These are phyloP conservation scores for Nannizzia gypsea DNA, from an alignment of 2,329 filamentous ascomycete genomes.

Conservation along the genomic window DNA sequence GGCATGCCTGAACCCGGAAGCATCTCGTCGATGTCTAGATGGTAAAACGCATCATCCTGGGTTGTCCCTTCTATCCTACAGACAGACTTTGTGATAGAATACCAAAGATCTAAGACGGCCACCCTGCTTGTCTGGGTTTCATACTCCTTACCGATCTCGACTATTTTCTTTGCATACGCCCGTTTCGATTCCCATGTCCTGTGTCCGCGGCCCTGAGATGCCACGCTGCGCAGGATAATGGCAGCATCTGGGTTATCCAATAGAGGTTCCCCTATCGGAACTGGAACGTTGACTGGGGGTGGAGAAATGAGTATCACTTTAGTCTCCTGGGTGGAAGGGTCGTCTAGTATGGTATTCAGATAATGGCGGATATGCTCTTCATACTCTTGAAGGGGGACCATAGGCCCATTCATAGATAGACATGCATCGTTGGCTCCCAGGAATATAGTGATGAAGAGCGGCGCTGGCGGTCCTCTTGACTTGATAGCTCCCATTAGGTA, in stretches of 20 bases:
- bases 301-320: slow-evolving; percentile 30
- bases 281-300: slow-evolving; percentile 25
- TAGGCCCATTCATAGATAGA: slow-evolving; percentile 17
- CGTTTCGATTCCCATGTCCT: slow-evolving; percentile 30
- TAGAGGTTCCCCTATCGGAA: not conserved
- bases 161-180: slow-evolving; percentile 27
- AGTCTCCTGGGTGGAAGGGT: slow-evolving; percentile 21
- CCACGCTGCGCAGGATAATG: slow-evolving; percentile 1
- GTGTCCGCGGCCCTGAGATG: slow-evolving; percentile 16
- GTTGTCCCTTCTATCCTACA: slow-evolving; percentile 10
- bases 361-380: slow-evolving; percentile 27
- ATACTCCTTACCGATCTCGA: slow-evolving; percentile 27
- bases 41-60: slow-evolving; percentile 15
- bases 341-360: slow-evolving; percentile 24
- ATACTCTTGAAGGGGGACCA: slow-evolving; percentile 25
- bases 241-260: slow-evolving; percentile 3
- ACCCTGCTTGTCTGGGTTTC: slow-evolving; percentile 23
- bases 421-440: slow-evolving; percentile 32
- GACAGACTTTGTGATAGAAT: slow-evolving; percentile 18
- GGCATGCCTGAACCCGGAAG: slow-evolving; percentile 28
- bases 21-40: slow-evolving; percentile 20
- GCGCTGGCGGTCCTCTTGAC: slow-evolving; percentile 15
- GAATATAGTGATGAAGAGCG: slow-evolving; percentile 31
- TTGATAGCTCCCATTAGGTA: slow-evolving; percentile 9
- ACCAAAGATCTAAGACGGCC: slow-evolving; percentile 26